phyloP scores from a whole-genome alignment of 306 rosid genomes.

The Begonia masoniana region DNA sequence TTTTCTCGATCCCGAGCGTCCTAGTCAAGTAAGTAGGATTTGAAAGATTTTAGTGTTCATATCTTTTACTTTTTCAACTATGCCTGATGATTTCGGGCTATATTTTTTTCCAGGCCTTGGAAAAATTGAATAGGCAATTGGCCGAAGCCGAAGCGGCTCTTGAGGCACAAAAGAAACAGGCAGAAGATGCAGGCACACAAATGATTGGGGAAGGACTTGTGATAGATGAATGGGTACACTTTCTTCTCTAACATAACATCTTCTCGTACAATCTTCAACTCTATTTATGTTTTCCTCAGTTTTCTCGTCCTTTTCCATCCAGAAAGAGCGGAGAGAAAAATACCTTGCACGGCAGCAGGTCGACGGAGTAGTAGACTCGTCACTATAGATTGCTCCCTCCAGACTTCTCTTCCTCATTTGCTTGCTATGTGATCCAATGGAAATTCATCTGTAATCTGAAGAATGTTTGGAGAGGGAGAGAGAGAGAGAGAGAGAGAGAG shows the following conservation, averaged over 20 bases:
- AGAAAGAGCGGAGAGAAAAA: conserved; percentile 97
- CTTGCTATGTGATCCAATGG: conserved; percentile 1
- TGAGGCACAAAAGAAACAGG: conserved; percentile 67
- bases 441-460: neutral
- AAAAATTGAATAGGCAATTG: conserved; percentile 61
- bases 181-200: conserved; percentile 61
- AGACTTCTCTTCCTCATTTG: too few species aligned
- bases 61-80: neutral
- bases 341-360: conserved; percentile 87
- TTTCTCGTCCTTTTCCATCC: conserved; percentile 7
- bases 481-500: neutral
- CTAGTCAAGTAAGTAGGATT: conserved; percentile 44
- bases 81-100: neutral
- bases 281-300: neutral
- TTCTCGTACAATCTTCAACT: neutral
- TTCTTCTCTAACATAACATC: neutral
- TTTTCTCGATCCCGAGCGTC: conserved; percentile 79
- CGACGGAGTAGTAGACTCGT: conserved; percentile 34
- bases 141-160: conserved; percentile 75
- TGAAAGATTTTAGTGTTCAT: neutral
- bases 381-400: too few species aligned
- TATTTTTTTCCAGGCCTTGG: conserved; percentile 35
- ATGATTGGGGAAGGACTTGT: conserved; percentile 89
- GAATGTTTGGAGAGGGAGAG: neutral
- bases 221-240: conserved; percentile 89